Conservation (phyloP, 23 red algal genomes). For the Cyanidioschyzon merolae region DNA sequence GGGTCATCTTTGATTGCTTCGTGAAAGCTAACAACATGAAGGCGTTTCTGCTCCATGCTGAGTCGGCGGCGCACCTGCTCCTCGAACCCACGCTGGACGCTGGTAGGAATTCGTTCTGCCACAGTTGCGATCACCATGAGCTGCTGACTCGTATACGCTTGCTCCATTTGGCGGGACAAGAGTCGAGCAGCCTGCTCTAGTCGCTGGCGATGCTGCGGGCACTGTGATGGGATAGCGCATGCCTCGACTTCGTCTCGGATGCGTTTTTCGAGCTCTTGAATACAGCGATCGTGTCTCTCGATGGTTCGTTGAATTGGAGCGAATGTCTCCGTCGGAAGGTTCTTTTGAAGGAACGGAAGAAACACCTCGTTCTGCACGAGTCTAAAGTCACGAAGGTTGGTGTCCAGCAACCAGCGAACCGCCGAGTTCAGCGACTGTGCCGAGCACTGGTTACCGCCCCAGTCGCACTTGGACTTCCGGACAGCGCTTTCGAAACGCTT, state of each 20-base stretch:
- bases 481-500: not conserved
- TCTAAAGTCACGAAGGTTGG: not conserved
- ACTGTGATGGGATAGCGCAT: not conserved
- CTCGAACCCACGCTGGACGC: not conserved
- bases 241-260: not conserved
- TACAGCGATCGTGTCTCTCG: not conserved
- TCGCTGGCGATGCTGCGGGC: not conserved
- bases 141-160: not conserved
- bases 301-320: not conserved
- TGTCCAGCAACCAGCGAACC: not conserved
- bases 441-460: not conserved
- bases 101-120: not conserved
- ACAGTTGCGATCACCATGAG: not conserved
- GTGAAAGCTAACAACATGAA: constrained; percentile 8
- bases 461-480: not conserved
- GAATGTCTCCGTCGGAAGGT: not conserved
- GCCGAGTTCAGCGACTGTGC: not conserved
- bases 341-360: not conserved
- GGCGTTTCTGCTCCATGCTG: constrained; percentile 2
- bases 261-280: not conserved
- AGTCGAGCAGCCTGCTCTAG: not conserved
- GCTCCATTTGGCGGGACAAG: not conserved
- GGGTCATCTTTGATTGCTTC: not conserved
- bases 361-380: constrained; percentile 13
- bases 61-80: not conserved